phyloP scores from a whole-genome alignment of 805 yeast genomes.

The Starmerella cellae region DNA sequence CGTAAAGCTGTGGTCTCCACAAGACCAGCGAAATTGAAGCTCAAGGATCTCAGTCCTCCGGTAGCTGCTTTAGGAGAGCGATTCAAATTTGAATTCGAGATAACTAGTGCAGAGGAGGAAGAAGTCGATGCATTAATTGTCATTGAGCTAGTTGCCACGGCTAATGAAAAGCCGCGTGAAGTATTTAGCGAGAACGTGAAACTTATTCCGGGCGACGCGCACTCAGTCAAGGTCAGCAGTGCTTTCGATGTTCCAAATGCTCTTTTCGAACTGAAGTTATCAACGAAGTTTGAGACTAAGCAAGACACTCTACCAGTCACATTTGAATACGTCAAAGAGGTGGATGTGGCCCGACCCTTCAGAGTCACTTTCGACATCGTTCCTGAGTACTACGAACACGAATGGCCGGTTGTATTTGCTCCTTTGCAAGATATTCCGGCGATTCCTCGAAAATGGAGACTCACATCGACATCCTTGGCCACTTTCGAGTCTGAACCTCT shows the following conservation, averaged over 20 bases:
- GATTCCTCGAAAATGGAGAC: constrained; percentile 27
- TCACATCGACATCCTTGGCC: constrained; percentile 24
- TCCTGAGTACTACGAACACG: constrained; percentile 25
- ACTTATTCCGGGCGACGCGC: not conserved
- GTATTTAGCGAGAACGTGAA: not conserved
- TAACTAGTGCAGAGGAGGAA: constrained; percentile 23
- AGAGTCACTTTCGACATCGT: constrained; percentile 28
- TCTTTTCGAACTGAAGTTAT: constrained; percentile 10
- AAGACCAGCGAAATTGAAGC: constrained; percentile 24
- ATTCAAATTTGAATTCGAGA: constrained; percentile 10
- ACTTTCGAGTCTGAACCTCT: constrained; percentile 14
- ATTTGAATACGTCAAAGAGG: constrained; percentile 16
- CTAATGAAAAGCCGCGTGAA: not conserved
- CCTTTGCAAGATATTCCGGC: constrained; percentile 23
- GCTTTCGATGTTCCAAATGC: constrained; percentile 8
- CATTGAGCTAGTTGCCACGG: not conserved
- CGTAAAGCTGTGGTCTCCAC: constrained; percentile 16
- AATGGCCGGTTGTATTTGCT: constrained; percentile 31
- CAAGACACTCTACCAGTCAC: constrained; percentile 22
- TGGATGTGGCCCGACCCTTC: constrained; percentile 29
- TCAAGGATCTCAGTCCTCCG: constrained; percentile 14
- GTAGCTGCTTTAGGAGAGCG: constrained; percentile 23
- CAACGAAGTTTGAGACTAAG: constrained; percentile 17
- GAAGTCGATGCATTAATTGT: constrained; percentile 15
- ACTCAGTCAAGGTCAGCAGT: constrained; percentile 2